Conservation (phyloP, 108 stramenopile genomes). For the Pseudonitzschia multistriata region DNA sequence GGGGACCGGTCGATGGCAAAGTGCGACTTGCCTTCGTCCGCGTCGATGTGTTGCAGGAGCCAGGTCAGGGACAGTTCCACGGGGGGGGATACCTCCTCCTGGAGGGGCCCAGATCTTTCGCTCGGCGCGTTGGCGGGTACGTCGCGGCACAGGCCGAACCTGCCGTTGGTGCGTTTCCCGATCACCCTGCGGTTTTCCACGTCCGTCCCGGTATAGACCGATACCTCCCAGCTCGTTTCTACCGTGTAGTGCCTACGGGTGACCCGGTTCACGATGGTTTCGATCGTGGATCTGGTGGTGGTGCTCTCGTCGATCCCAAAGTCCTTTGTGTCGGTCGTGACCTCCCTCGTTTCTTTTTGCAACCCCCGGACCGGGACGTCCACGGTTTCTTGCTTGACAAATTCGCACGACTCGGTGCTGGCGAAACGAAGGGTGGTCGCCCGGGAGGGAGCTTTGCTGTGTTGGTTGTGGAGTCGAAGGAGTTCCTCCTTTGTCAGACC, state of each 20-base stretch:
- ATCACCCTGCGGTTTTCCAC: constrained; percentile 26
- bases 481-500: constrained; percentile 53
- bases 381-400: constrained; percentile 50
- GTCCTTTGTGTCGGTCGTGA: neutral
- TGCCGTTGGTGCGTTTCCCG: constrained; percentile 28
- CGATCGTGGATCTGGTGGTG: constrained; percentile 20
- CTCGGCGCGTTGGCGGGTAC: no score
- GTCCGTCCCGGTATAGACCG: constrained; percentile 48
- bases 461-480: neutral
- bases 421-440: constrained; percentile 59
- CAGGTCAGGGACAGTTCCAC: constrained; percentile 64
- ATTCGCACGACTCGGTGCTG: constrained; percentile 35
- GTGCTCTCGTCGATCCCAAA: neutral
- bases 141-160: neutral
- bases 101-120: neutral
- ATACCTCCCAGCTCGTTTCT: constrained; percentile 29
- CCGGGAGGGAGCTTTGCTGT: constrained; percentile 8
- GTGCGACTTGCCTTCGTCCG: constrained; percentile 23
- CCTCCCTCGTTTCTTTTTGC: constrained; percentile 2
- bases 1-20: constrained; percentile 45
- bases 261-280: constrained; percentile 36
- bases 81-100: constrained; percentile 20
- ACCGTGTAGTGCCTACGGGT: constrained; percentile 59
- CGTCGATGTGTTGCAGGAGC: constrained; percentile 57
- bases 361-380: constrained; percentile 15